phyloP scores from a whole-genome alignment of 1,284 basidiomycete genomes.

The Ganoderma sinense region DNA sequence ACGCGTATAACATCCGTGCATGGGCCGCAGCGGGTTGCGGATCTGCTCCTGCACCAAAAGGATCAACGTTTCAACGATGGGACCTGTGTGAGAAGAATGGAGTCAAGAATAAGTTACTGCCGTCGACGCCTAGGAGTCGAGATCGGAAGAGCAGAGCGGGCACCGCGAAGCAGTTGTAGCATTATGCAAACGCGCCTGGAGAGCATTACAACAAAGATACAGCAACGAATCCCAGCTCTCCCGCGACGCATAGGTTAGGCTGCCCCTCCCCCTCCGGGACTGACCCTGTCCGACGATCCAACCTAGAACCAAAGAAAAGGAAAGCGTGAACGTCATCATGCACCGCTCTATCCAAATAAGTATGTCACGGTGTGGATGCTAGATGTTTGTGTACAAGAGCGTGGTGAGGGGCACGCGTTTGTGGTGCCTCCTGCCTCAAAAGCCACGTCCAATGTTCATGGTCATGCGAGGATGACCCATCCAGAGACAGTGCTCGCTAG shows the following conservation, averaged over 20 bases:
- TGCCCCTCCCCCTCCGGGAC: not conserved
- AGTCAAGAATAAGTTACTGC: not conserved
- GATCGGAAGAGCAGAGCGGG: not conserved
- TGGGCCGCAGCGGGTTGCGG: not conserved
- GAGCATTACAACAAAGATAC: conserved; percentile 5
- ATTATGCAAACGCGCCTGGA: not conserved
- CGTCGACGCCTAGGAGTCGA: not conserved
- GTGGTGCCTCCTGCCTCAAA: not conserved
- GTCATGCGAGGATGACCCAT: conserved; percentile 20
- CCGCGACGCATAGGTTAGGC: not conserved
- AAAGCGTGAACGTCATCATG: not conserved
- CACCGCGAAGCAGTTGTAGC: not conserved
- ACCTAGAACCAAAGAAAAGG: not conserved
- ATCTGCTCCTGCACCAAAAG: not conserved
- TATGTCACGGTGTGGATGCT: not conserved
- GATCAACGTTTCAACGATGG: not conserved
- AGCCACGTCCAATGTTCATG: not conserved
- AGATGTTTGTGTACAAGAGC: not conserved
- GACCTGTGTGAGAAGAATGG: not conserved
- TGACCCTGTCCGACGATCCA: not conserved
- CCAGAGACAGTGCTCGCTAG: conserved; percentile 19
- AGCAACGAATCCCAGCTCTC: not conserved
- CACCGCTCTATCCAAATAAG: not conserved
- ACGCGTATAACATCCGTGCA: not conserved
- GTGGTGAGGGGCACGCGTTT: not conserved